These are phyloP conservation scores for Pythium phragmitis DNA, from an alignment of 352 stramenopile species.

Conservation along the genomic window DNA sequence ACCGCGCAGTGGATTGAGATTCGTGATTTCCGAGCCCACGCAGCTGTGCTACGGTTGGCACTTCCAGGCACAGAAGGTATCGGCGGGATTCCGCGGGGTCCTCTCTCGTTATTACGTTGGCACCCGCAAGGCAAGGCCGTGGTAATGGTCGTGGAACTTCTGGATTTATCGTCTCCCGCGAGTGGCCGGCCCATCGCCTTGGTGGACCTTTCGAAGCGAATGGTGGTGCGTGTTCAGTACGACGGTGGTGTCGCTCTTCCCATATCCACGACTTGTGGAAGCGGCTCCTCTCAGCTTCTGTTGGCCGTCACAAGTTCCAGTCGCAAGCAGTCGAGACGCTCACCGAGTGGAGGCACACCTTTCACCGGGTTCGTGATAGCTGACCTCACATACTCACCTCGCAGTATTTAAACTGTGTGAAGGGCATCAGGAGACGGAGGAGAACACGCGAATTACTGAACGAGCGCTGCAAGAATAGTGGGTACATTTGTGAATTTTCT, in stretches of 20 bases:
- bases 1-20: constrained; percentile 3
- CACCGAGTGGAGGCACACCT: neutral
- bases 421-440: no score
- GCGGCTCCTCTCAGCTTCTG: neutral
- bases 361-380: neutral
- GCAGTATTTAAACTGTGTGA: no score
- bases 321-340: no score
- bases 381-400: neutral
- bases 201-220: constrained; percentile 8
- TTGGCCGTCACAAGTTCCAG: neutral
- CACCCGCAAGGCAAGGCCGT: neutral
- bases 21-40: constrained; percentile 16
- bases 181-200: neutral
- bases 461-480: no score
- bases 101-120: constrained; percentile 6
- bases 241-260: neutral
- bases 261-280: neutral
- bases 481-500: no score
- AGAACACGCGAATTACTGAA: no score
- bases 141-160: neutral
- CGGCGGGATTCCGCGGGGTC: neutral
- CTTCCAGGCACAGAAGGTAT: neutral
- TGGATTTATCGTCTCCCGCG: neutral
- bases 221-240: neutral
- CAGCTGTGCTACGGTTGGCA: neutral